Evolutionary conservation across 2,329 filamentous ascomycete species (phyloP).

Genomic region (Paraconiothyrium sp.): DNA sequence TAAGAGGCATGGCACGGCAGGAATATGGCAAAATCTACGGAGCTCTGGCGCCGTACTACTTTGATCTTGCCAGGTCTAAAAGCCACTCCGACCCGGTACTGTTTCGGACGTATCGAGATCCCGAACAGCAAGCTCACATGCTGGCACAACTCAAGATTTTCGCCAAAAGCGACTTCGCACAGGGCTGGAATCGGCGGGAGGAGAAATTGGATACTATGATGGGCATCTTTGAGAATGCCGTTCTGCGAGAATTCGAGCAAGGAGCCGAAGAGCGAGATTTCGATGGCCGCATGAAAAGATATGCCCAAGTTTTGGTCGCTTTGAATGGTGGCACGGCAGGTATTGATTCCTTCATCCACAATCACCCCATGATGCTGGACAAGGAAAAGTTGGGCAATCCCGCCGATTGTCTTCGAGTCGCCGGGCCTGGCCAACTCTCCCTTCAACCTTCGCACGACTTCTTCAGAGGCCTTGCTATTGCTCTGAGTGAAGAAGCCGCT

Average conservation of each 20-base stretch:
- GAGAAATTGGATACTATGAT: constrained; percentile 78
- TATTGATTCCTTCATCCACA: constrained; percentile 86
- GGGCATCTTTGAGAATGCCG: constrained; percentile 87
- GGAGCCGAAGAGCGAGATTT: constrained; percentile 90
- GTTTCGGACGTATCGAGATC: constrained; percentile 87
- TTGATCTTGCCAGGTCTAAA: constrained; percentile 76
- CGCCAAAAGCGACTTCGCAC: constrained; percentile 79
- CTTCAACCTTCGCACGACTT: constrained; percentile 84
- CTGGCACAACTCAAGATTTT: constrained; percentile 83
- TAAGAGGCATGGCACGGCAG: constrained; percentile 83
- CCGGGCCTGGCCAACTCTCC: constrained; percentile 70
- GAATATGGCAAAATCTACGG: constrained; percentile 93
- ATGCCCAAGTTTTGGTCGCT: constrained; percentile 83
- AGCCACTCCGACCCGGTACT: constrained; percentile 82
- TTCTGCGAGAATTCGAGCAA: constrained; percentile 89
- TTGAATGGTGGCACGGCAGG: constrained; percentile 83
- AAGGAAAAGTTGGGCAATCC: constrained; percentile 76
- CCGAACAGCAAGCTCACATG: constrained; percentile 90
- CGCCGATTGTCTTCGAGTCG: constrained; percentile 81
- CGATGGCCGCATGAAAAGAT: constrained; percentile 86
- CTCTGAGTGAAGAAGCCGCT: constrained; percentile 82
- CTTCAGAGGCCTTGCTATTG: constrained; percentile 76
- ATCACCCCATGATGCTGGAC: constrained; percentile 83
- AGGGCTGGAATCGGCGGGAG: constrained; percentile 76
- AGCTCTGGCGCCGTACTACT: constrained; percentile 88